Evolutionary conservation across 164 flowering plant species (phyloP), one percentile per base, ranked within the genome.

Genomic region (Vitis cinerea): DNA sequence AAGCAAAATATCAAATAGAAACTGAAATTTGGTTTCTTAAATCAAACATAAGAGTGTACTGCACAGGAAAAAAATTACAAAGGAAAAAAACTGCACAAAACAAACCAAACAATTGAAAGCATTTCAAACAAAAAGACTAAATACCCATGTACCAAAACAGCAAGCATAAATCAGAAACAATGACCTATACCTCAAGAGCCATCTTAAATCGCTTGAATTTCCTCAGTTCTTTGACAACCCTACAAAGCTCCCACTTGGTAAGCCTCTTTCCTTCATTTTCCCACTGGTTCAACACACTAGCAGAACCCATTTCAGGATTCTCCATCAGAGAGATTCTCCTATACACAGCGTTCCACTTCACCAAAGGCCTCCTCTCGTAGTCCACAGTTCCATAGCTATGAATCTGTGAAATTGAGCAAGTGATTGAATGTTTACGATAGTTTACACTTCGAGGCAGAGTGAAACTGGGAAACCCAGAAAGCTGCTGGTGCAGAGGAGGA

Each of bases 181-280:
- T 1, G 4, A 5, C 17, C 7, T 9, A 3, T 74, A 94, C 98
- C 97, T 88, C 86, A 59, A 94, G 90, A 74, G 98, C 93, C 15
- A 64, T 81, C 78, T 80, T 71, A 79, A 16, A 81, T 4, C 86
- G 78, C 66, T 78, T 82, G 75, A 71, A 90, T 75, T 87, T 92
- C 77, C 98, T 80, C 71, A 92, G 72, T 79, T 92, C 93, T 80
- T 83, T 89, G 67, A 89, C 81, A 60, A 90, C 80, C 69, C 91
- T 82, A 63, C 72, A 77, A 66, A 94, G 89, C 79, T 88, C 97
- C 97, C 97, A 92, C 66, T 88, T 89, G 4, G 80, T 63, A 11
- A 90, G 68, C 70, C 31, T 86, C 68, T 79, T 84, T 4, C 91
- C 94, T 29, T 83, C 87, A 27, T 77, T 81, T 68, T 86, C 91